Evolutionary conservation across 306 rosid species (phyloP).

Genomic region (Citrullus colocynthis): DNA sequence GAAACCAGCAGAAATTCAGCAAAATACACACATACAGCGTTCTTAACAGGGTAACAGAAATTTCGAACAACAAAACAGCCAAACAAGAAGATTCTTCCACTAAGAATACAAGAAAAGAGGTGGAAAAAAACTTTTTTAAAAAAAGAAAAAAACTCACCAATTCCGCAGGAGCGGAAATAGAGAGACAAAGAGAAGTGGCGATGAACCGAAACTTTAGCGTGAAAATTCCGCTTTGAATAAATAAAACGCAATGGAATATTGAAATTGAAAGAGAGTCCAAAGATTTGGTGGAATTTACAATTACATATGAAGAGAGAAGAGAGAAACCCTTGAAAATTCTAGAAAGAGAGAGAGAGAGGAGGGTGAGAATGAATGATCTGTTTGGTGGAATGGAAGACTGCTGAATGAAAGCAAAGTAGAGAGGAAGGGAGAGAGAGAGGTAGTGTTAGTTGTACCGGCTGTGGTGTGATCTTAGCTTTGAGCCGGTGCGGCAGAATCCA

Average conservation of each 20-base stretch:
- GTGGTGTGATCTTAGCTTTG: neutral
- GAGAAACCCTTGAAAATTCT: conserved; percentile 5
- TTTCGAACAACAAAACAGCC: neutral
- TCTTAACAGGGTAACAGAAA: neutral
- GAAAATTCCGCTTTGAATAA: conserved; percentile 15
- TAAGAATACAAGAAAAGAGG: neutral
- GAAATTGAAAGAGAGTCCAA: neutral
- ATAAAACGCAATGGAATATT: neutral
- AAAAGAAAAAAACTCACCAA: neutral
- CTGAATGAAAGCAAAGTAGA: neutral
- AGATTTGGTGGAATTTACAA: conserved; percentile 5
- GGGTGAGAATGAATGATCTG: neutral
- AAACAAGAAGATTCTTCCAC: neutral
- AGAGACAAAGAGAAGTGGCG: neutral
- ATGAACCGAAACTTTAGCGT: conserved; percentile 10
- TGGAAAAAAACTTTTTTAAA: neutral
- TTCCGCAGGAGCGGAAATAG: neutral
- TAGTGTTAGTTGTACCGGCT: neutral
- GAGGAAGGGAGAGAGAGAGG: neutral
- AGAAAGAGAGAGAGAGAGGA: conserved; percentile 11
- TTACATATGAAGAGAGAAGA: neutral
- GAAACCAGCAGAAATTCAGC: neutral
- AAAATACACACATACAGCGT: neutral
- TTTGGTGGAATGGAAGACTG: conserved; percentile 18
- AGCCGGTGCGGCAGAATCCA: conserved; percentile 4